Evolutionary conservation across 768 basidiomycete genomes (phyloP), one percentile per base, ranked within the genome.

Genomic region (Hysterangium stoloniferum): DNA sequence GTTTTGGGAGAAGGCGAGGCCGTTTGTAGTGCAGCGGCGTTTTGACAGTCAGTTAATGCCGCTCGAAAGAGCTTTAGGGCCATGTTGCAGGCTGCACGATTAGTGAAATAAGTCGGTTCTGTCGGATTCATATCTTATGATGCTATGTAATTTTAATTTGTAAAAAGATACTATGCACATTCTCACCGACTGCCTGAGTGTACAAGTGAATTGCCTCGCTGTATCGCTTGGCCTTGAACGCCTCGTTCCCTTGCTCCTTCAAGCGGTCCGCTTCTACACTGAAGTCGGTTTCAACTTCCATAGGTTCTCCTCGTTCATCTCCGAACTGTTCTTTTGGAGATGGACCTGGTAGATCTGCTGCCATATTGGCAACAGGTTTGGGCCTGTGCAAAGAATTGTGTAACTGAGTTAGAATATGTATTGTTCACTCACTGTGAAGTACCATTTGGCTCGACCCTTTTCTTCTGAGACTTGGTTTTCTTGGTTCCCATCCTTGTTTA

Each of bases 71-170:
- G 78, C 61, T 91, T 90, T 45, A 86, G 62, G 0, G 80, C 78
- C 78, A 94, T 93, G 61, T 83, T 78, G 2, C 89, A 82, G 0
- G 91, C 90, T 0, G 91, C 90, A 25, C 90, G 80, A 63, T 94
- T 94, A 0, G 88, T 87, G 54, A 84, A 71, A 61, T 85, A 93
- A 2, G 84, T 74, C 0, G 89, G 79, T 64, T 92, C 85, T 3
- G 69, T 57, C 0, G 80, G 65, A 53, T 79, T 79, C 56, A 84
- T 27, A 19, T 47, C 15, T 17, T 35, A 27, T 31, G 28, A 31
- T 47, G n/a, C n/a, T n/a, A n/a, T n/a, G n/a, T n/a, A n/a, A n/a
- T n/a, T n/a, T n/a, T n/a, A n/a, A n/a, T n/a, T n/a, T n/a, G n/a
- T n/a, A n/a, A n/a, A n/a, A n/a, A n/a, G n/a, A n/a, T n/a, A n/a